Percentiles rank a stretch among this genome's conserved stretches.
These are phyloP conservation scores for Gracilaria domingensis DNA, from an alignment of 23 red algal species.

Conservation along the genomic window DNA sequence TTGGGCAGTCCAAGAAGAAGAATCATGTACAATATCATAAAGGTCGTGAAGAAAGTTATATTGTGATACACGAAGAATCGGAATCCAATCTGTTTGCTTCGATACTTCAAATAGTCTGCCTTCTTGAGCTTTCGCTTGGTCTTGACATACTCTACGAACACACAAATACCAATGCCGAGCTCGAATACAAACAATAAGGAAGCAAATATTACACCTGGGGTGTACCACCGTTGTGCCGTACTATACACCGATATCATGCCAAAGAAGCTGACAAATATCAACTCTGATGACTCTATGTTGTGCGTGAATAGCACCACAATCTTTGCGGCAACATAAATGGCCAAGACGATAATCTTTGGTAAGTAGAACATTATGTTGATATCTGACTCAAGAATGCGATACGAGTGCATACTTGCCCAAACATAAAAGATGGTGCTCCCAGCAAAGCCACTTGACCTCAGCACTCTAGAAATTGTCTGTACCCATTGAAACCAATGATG, in stretches of 20 bases:
- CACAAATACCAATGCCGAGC: slow-evolving; percentile 53
- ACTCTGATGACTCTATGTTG: slow-evolving; percentile 44
- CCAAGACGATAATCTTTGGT: slow-evolving; percentile 73
- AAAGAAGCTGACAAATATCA: slow-evolving; percentile 74
- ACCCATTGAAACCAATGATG: slow-evolving; percentile 69
- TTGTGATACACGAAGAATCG: slow-evolving; percentile 92
- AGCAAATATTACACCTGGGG: slow-evolving; percentile 59
- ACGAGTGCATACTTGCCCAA: slow-evolving; percentile 86
- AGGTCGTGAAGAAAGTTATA: slow-evolving; percentile 76
- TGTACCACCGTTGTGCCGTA: slow-evolving; percentile 61
- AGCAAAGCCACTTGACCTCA: slow-evolving; percentile 66
- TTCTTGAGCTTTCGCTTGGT: slow-evolving; percentile 78
- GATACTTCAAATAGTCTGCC: slow-evolving; percentile 78
- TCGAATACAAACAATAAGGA: slow-evolving; percentile 68
- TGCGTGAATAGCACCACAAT: slow-evolving; percentile 57
- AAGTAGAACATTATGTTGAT: slow-evolving; percentile 78
- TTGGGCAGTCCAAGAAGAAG: slow-evolving; percentile 62
- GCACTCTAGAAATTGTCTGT: slow-evolving; percentile 42
- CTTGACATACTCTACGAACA: slow-evolving; percentile 50
- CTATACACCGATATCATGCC: slow-evolving; percentile 77
- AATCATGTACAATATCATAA: slow-evolving; percentile 58
- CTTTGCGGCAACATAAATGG: slow-evolving; percentile 64
- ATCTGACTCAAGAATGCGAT: slow-evolving; percentile 71
- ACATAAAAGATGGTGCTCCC: slow-evolving; percentile 79
- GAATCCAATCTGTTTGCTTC: slow-evolving; percentile 86